These are phyloP conservation scores for Chaetothyriales sp. DNA, from an alignment of 2,329 filamentous ascomycete species.

Conservation along the genomic window DNA sequence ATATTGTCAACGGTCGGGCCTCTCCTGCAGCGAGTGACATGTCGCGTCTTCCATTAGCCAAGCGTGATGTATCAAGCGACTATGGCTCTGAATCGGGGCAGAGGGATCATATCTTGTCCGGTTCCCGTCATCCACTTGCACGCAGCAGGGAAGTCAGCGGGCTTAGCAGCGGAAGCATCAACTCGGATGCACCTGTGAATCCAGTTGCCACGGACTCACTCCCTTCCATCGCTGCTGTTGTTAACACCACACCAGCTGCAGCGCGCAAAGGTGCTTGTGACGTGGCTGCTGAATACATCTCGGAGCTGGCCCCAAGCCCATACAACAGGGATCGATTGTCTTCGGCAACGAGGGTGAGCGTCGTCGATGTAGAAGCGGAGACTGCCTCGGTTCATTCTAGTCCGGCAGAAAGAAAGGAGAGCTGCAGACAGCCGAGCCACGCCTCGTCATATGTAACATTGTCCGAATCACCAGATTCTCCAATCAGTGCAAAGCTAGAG, in stretches of 20 bases:
- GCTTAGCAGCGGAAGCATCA: not conserved
- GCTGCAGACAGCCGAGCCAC: not conserved
- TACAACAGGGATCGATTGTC: conserved; percentile 1
- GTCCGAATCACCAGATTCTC: not conserved
- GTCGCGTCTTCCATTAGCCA: conserved; percentile 9
- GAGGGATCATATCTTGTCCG: not conserved
- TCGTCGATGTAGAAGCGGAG: not conserved
- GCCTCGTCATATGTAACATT: not conserved
- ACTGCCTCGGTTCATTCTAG: not conserved
- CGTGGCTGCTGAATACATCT: conserved; percentile 16
- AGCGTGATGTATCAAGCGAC: conserved; percentile 13
- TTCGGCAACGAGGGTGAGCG: not conserved
- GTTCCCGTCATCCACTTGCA: not conserved
- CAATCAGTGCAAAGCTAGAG: not conserved
- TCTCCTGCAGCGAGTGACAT: conserved; percentile 17
- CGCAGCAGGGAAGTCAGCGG: not conserved
- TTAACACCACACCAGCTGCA: not conserved
- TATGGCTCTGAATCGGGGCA: conserved; percentile 5
- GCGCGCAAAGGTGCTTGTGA: conserved; percentile 4
- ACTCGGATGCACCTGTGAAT: not conserved
- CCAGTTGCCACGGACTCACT: not conserved
- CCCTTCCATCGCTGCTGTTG: not conserved
- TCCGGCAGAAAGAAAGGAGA: not conserved
- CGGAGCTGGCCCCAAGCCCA: conserved; percentile 13
- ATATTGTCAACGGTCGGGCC: conserved; percentile 16